Conservation (phyloP, 345 rosid genomes). For the Lumnitzera littorea region DNA sequence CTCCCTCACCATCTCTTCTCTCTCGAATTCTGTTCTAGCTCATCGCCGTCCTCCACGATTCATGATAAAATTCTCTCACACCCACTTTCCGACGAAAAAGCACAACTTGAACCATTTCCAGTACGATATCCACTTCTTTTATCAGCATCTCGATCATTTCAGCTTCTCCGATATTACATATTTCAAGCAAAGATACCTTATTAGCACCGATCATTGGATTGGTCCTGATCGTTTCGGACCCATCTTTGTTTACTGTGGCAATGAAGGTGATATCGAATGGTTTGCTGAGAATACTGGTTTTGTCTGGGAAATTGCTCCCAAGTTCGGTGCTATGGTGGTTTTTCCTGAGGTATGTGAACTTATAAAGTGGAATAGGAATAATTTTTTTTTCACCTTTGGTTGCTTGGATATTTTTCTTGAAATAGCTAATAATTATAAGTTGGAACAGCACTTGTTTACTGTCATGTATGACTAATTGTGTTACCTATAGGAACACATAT, state of each 20-base stretch:
- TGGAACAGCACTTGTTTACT: too few relatives aligned
- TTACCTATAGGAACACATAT: too few relatives aligned
- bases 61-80: too few relatives aligned
- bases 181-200: slow-evolving; percentile 61
- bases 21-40: too few relatives aligned
- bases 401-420: neutral
- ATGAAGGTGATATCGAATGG: slow-evolving; percentile 87
- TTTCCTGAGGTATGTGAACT: slow-evolving; percentile 56
- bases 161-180: slow-evolving; percentile 57
- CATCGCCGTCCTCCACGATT: too few relatives aligned
- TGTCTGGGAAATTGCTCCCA: slow-evolving; percentile 76
- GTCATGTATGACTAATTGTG: too few relatives aligned
- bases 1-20: too few relatives aligned
- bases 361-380: neutral
- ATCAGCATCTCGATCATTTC: slow-evolving; percentile 73
- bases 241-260: slow-evolving; percentile 82
- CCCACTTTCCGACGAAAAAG: too few relatives aligned
- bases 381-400: neutral
- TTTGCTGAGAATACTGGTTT: slow-evolving; percentile 73
- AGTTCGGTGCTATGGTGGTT: slow-evolving; percentile 68
- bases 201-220: slow-evolving; percentile 56
- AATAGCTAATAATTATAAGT: too few relatives aligned
- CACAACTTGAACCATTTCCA: slow-evolving; percentile 5
- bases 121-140: slow-evolving; percentile 55
- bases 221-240: slow-evolving; percentile 53